phyloP scores from a whole-genome alignment of 345 rosid species.

The Toxicodendron radicans region DNA sequence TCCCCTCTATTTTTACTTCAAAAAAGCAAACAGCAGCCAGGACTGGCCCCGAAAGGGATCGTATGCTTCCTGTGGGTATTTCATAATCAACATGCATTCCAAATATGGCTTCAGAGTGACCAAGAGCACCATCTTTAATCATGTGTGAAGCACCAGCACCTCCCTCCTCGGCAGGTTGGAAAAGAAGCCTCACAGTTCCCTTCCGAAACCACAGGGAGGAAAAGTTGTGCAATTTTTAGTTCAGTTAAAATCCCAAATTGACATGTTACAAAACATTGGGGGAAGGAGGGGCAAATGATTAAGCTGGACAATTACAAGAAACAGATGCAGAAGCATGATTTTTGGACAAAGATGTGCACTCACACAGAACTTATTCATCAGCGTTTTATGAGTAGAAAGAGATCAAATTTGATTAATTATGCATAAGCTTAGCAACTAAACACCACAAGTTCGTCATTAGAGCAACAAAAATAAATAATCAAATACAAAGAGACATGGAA shows the following conservation, averaged over 20 bases:
- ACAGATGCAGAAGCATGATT: not conserved
- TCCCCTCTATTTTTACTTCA: slow-evolving; percentile 56
- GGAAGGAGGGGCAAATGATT: not conserved
- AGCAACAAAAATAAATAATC: not conserved
- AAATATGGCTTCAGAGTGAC: slow-evolving; percentile 88
- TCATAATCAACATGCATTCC: slow-evolving; percentile 55
- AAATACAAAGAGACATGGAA: not conserved
- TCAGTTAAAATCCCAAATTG: not conserved
- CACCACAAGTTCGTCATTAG: not conserved
- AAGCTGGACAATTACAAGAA: not conserved
- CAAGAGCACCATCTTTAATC: slow-evolving; percentile 85
- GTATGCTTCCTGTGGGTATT: slow-evolving; percentile 55
- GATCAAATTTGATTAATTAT: not conserved
- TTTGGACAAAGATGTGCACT: not conserved
- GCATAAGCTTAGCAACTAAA: not conserved
- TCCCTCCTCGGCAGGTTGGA: slow-evolving; percentile 94
- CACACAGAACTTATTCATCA: not conserved
- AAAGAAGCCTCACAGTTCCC: slow-evolving; percentile 89
- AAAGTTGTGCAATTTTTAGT: slow-evolving; percentile 9
- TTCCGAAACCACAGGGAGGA: slow-evolving; percentile 27
- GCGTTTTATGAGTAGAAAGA: not conserved
- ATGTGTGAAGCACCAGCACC: slow-evolving; percentile 85
- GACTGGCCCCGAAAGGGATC: slow-evolving; percentile 57
- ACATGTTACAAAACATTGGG: not conserved
- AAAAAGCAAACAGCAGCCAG: slow-evolving; percentile 60